phyloP scores from a whole-genome alignment of 2,329 filamentous ascomycete genomes.

The Fusarium denticulatum region DNA sequence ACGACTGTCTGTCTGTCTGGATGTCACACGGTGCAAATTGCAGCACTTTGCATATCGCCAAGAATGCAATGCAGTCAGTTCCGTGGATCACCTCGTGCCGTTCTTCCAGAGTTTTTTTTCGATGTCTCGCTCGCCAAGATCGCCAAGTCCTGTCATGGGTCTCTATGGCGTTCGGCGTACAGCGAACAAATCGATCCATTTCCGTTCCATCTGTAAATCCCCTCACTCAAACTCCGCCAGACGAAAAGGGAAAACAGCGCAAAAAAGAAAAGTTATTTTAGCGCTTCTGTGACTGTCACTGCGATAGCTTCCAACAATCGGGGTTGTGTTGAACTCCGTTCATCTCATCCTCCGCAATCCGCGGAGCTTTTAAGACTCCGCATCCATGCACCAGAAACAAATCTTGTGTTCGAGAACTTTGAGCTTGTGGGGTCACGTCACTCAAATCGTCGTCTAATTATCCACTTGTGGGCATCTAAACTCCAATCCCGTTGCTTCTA shows the following conservation, averaged over 20 bases:
- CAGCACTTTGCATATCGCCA: constrained; percentile 6
- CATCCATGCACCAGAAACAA: neutral
- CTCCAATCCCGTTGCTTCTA: constrained; percentile 2
- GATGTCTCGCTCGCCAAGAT: neutral
- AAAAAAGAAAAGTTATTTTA: neutral
- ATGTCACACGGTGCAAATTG: neutral
- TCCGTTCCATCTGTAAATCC: neutral
- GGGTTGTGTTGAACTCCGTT: constrained; percentile 1
- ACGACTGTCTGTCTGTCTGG: neutral
- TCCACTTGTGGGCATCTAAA: constrained; percentile 7
- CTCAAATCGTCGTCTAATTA: neutral
- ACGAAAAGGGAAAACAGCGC: neutral
- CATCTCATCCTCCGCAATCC: constrained; percentile 5
- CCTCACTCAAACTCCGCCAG: neutral
- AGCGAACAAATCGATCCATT: constrained; percentile 8
- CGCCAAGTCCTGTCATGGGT: constrained; percentile 13
- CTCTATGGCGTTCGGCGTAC: neutral
- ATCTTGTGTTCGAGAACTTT: constrained; percentile 18
- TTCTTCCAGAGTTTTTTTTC: constrained; percentile 11
- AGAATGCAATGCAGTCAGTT: constrained; percentile 4
- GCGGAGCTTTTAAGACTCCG: constrained; percentile 8
- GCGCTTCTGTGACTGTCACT: neutral
- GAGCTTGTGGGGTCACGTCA: constrained; percentile 13
- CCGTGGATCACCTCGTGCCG: constrained; percentile 24
- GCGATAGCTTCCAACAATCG: neutral